Percentiles rank a stretch among this genome's conserved stretches.
Conservation (phyloP, 768 basidiomycete genomes). For the Chiua virens region DNA sequence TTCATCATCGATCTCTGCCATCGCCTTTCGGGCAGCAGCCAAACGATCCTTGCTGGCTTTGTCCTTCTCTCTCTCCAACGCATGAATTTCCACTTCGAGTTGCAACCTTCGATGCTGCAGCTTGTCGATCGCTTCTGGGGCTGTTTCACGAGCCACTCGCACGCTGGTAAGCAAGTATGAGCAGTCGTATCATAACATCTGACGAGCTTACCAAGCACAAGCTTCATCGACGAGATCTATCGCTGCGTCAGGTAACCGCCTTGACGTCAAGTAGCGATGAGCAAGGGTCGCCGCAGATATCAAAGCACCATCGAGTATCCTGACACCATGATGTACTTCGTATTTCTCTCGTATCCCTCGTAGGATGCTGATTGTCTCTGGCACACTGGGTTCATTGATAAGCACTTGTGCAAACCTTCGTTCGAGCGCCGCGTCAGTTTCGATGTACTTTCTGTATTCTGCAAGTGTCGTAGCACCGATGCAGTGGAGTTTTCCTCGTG, state of each 20-base stretch:
- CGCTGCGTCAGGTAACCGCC: slow-evolving; percentile 80
- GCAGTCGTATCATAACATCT: background rate
- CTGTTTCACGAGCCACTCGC: slow-evolving; percentile 91
- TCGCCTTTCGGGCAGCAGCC: slow-evolving; percentile 66
- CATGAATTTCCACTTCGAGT: slow-evolving; percentile 93
- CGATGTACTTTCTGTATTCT: slow-evolving; percentile 92
- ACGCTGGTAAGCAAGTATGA: slow-evolving; percentile 45
- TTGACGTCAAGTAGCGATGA: slow-evolving; percentile 85
- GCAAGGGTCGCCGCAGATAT: slow-evolving; percentile 90
- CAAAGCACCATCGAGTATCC: slow-evolving; percentile 84
- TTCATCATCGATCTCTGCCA: slow-evolving; percentile 83
- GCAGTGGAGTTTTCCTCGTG: slow-evolving; percentile 73
- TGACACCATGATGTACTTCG: slow-evolving; percentile 88
- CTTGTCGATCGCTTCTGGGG: slow-evolving; percentile 91
- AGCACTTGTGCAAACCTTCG: slow-evolving; percentile 92
- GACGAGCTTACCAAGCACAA: slow-evolving; percentile 65
- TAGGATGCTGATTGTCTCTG: slow-evolving; percentile 90
- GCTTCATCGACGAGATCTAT: slow-evolving; percentile 94
- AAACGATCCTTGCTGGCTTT: slow-evolving; percentile 83
- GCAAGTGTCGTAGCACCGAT: slow-evolving; percentile 92
- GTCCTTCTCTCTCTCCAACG: slow-evolving; percentile 91
- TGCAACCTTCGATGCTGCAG: slow-evolving; percentile 87
- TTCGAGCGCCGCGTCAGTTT: slow-evolving; percentile 89
- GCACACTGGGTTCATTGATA: slow-evolving; percentile 86
- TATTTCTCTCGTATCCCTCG: slow-evolving; percentile 95